A percentile compares a stretch with the other conserved stretches of the same genome.
These are phyloP conservation scores for Pseudozyma hubeiensis DNA, from an alignment of 1,284 basidiomycete species.

Conservation along the genomic window DNA sequence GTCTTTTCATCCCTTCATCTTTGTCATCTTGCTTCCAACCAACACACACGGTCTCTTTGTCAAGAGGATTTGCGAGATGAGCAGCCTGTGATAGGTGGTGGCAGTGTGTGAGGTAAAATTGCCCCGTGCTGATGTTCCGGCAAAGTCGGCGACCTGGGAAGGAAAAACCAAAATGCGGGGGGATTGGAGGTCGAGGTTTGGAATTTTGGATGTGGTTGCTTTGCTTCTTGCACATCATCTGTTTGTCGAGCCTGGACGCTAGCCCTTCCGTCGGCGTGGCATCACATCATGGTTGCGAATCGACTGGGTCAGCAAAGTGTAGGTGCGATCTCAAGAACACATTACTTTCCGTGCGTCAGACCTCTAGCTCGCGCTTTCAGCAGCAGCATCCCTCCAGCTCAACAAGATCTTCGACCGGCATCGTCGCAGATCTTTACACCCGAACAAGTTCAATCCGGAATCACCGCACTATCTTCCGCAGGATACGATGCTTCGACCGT, in stretches of 20 bases:
- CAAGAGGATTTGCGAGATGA: background rate
- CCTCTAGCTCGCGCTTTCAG: background rate
- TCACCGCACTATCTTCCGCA: constrained; percentile 2
- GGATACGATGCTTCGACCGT: constrained; percentile 28
- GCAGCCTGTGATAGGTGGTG: too few relatives aligned
- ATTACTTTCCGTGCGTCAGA: too few relatives aligned
- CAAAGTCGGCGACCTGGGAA: constrained; percentile 1
- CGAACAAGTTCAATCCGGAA: constrained; percentile 9
- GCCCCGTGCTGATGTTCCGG: constrained; percentile 7
- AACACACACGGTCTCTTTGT: constrained; percentile 26
- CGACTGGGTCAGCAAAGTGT: too few relatives aligned
- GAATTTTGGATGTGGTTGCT: too few relatives aligned
- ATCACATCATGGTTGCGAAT: too few relatives aligned
- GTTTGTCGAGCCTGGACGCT: background rate
- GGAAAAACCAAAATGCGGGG: background rate
- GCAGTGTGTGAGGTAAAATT: background rate
- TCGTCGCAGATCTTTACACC: constrained; percentile 15
- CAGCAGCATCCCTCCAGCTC: background rate
- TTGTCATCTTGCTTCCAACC: background rate
- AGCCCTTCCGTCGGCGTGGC: too few relatives aligned
- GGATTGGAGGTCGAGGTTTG: too few relatives aligned
- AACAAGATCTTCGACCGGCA: constrained; percentile 15
- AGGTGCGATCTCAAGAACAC: too few relatives aligned
- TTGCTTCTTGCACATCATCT: background rate
- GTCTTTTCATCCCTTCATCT: too few relatives aligned